phyloP scores from a whole-genome alignment of 2,329 filamentous ascomycete species.

The Chlorencoelia australis region DNA sequence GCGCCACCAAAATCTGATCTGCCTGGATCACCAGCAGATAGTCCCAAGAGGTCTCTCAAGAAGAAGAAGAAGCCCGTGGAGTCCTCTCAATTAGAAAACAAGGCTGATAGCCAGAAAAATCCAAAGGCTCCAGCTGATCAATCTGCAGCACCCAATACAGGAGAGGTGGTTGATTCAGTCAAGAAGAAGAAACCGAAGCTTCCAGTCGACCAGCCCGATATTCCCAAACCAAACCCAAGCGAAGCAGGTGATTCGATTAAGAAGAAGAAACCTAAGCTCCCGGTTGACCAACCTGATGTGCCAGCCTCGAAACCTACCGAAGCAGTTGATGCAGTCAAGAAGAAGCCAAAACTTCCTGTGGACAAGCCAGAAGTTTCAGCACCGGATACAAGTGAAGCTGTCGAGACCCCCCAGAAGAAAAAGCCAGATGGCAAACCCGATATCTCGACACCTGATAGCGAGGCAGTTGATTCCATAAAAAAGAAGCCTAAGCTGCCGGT shows the following conservation, averaged over 20 bases:
- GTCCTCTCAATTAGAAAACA: not conserved
- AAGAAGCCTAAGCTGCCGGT: not conserved
- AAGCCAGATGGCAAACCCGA: constrained; percentile 2
- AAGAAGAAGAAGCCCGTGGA: constrained; percentile 8
- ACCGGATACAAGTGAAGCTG: not conserved
- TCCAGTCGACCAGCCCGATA: not conserved
- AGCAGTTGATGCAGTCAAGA: constrained; percentile 7
- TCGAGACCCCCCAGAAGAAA: constrained; percentile 9
- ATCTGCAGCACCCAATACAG: too few relatives aligned
- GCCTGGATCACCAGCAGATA: not conserved
- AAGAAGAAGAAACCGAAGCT: constrained; percentile 1
- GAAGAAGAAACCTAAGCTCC: constrained; percentile 9
- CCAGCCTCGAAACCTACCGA: not conserved
- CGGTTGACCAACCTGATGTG: not conserved
- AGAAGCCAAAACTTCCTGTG: constrained; percentile 5
- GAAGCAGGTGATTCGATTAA: constrained; percentile 6
- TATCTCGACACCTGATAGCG: not conserved
- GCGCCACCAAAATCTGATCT: not conserved
- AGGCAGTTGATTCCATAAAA: too few relatives aligned
- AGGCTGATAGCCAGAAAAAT: not conserved
- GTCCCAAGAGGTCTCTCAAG: constrained; percentile 6
- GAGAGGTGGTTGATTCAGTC: not conserved
- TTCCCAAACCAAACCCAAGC: not conserved
- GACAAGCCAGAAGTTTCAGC: not conserved
- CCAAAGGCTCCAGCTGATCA: too few relatives aligned